Evolutionary conservation across 2,329 filamentous ascomycete genomes (phyloP).

Genomic region (Thelonectria discophora): DNA sequence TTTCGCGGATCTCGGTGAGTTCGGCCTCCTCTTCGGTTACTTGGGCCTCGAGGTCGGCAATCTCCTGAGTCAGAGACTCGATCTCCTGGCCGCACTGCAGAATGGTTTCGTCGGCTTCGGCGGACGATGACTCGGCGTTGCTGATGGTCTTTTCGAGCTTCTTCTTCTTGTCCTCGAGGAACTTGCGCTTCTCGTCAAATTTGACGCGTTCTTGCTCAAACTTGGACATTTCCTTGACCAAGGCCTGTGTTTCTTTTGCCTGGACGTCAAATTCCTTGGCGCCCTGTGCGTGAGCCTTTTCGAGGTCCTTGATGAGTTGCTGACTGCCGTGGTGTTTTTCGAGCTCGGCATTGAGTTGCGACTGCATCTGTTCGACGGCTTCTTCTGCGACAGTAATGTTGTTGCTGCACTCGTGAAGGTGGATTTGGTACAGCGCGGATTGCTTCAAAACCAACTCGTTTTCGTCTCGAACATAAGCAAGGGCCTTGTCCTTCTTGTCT

Average conservation of each 20-base stretch:
- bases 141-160: slow-evolving; percentile 91
- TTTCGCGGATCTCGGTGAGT: slow-evolving; percentile 82
- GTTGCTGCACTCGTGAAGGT: slow-evolving; percentile 86
- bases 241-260: slow-evolving; percentile 80
- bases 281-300: slow-evolving; percentile 85
- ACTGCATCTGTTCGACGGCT: slow-evolving; percentile 89
- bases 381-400: slow-evolving; percentile 90
- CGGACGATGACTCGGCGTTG: slow-evolving; percentile 76
- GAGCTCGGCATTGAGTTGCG: slow-evolving; percentile 84
- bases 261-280: slow-evolving; percentile 83
- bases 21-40: slow-evolving; percentile 84
- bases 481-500: slow-evolving; percentile 94
- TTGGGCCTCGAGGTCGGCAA: slow-evolving; percentile 76
- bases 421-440: slow-evolving; percentile 91
- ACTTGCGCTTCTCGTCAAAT: slow-evolving; percentile 97
- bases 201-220: slow-evolving; percentile 98
- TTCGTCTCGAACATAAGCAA: slow-evolving; percentile 89
- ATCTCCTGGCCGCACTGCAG: slow-evolving; percentile 83
- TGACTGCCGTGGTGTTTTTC: slow-evolving; percentile 92
- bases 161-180: slow-evolving; percentile 87
- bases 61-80: slow-evolving; percentile 77
- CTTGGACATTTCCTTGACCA: slow-evolving; percentile 88
- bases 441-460: slow-evolving; percentile 93
- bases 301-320: slow-evolving; percentile 87
- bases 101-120: slow-evolving; percentile 80